These are phyloP conservation scores for Candida parachauliodes DNA, from an alignment of 805 yeast species.

Conservation along the genomic window DNA sequence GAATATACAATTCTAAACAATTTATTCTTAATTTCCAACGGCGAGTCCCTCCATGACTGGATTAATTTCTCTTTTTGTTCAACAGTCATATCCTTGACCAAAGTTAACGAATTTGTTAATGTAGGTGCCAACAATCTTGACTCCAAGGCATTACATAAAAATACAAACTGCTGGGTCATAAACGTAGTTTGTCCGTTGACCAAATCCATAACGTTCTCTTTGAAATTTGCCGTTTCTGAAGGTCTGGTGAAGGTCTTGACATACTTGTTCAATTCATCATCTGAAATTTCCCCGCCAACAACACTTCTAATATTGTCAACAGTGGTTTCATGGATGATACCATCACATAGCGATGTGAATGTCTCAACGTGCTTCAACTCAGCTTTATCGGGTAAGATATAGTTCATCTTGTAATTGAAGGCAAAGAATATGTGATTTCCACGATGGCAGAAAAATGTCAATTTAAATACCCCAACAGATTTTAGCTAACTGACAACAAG, in stretches of 20 bases:
- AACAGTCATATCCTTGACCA: constrained; percentile 35
- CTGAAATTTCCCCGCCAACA: constrained; percentile 22
- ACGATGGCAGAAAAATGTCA: too few relatives aligned
- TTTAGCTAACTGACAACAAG: too few relatives aligned
- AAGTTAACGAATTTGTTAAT: constrained; percentile 29
- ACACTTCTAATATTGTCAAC: constrained; percentile 23
- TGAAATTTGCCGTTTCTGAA: constrained; percentile 26
- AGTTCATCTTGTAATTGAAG: too few relatives aligned
- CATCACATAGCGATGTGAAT: constrained; percentile 30
- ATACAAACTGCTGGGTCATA: constrained; percentile 19
- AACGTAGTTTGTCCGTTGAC: constrained; percentile 14
- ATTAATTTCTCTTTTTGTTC: constrained; percentile 31
- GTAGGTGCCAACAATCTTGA: constrained; percentile 30
- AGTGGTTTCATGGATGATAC: constrained; percentile 28
- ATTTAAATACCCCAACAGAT: too few relatives aligned
- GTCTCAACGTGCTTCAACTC: constrained; percentile 24
- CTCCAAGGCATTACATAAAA: constrained; percentile 23
- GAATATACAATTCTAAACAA: constrained; percentile 29
- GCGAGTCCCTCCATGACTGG: constrained; percentile 39
- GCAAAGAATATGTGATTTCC: too few relatives aligned
- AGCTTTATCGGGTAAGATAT: constrained; percentile 6
- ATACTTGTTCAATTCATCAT: constrained; percentile 29
- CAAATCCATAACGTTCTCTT: constrained; percentile 13
- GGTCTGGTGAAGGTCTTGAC: constrained; percentile 22
- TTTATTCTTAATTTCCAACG: constrained; percentile 29